These are phyloP conservation scores for Proliferodiscus dingleyae DNA, from an alignment of 2,329 filamentous ascomycete genomes.

Conservation along the genomic window DNA sequence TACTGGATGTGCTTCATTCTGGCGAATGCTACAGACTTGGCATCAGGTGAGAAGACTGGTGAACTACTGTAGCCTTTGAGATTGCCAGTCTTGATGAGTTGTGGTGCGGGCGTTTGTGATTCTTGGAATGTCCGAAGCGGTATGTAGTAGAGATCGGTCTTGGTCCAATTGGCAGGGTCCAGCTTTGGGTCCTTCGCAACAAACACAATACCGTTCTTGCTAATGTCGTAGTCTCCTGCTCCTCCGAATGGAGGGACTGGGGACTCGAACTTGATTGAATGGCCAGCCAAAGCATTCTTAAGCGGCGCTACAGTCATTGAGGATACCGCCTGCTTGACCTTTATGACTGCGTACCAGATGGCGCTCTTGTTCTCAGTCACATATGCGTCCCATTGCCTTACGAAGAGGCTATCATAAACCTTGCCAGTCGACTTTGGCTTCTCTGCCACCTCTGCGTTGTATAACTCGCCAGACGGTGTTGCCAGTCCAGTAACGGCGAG, in stretches of 20 bases:
- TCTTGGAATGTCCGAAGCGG: slow-evolving; percentile 58
- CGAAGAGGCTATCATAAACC: slow-evolving; percentile 70
- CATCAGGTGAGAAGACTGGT: slow-evolving; percentile 71
- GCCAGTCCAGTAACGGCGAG: slow-evolving; percentile 60
- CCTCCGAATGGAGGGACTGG: slow-evolving; percentile 78
- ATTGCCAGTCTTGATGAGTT: slow-evolving; percentile 50
- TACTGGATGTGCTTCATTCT: slow-evolving; percentile 75
- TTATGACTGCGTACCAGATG: slow-evolving; percentile 67
- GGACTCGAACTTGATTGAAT: slow-evolving; percentile 46
- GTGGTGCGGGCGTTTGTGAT: slow-evolving; percentile 43
- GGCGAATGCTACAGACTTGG: slow-evolving; percentile 67
- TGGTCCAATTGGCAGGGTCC: slow-evolving; percentile 70
- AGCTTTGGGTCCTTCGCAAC: slow-evolving; percentile 55
- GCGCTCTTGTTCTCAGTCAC: slow-evolving; percentile 62
- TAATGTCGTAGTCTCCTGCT: slow-evolving; percentile 73
- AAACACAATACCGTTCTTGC: slow-evolving; percentile 61
- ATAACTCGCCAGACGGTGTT: slow-evolving; percentile 63
- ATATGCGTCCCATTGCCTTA: slow-evolving; percentile 81
- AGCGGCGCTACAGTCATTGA: slow-evolving; percentile 41
- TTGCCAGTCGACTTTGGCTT: slow-evolving; percentile 60
- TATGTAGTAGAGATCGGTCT: slow-evolving; percentile 74
- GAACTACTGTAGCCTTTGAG: slow-evolving; percentile 59
- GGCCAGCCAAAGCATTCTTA: slow-evolving; percentile 55
- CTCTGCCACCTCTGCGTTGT: slow-evolving; percentile 57
- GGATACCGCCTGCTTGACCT: slow-evolving; percentile 27